These are phyloP conservation scores for Pythium sp. DNA, from an alignment of 352 stramenopile species.

Conservation along the genomic window DNA sequence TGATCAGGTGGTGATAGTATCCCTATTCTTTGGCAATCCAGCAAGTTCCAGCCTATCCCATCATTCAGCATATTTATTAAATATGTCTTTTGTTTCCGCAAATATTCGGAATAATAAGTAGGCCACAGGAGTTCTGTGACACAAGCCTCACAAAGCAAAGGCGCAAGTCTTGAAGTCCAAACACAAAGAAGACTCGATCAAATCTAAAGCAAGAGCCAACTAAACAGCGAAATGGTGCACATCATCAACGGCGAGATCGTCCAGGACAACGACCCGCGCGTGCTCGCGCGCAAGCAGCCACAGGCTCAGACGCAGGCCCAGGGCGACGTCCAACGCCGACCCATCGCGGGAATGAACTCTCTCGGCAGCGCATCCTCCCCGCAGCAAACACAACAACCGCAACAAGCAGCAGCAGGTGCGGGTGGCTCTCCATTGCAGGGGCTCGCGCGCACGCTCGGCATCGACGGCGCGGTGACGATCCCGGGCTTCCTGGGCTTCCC, in stretches of 20 bases:
- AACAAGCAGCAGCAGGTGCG: constrained; percentile 2
- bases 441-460: constrained; percentile 45
- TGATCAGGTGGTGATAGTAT: too few species aligned
- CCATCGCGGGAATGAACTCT: constrained; percentile 25
- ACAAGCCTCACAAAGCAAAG: too few species aligned
- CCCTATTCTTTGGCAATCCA: too few species aligned
- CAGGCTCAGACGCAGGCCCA: neutral
- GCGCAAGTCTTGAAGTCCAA: too few species aligned
- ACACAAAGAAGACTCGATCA: neutral
- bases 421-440: constrained; percentile 39
- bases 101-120: too few species aligned
- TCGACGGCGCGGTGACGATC: constrained; percentile 64
- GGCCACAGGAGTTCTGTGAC: too few species aligned
- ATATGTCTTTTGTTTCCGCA: too few species aligned
- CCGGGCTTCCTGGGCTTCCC: constrained; percentile 57
- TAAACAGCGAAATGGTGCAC: constrained; percentile 60
- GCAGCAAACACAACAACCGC: constrained; percentile 8
- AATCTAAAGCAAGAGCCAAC: neutral
- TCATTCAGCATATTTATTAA: too few species aligned
- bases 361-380: constrained; percentile 8
- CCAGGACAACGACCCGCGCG: constrained; percentile 74
- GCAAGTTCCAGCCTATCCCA: too few species aligned
- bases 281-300: constrained; percentile 29
- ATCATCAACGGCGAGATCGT: constrained; percentile 90
- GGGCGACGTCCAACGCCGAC: neutral